Percentiles rank a stretch among this genome's conserved stretches.
Conservation (phyloP, 345 rosid genomes). For the Microthlaspi erraticum region DNA sequence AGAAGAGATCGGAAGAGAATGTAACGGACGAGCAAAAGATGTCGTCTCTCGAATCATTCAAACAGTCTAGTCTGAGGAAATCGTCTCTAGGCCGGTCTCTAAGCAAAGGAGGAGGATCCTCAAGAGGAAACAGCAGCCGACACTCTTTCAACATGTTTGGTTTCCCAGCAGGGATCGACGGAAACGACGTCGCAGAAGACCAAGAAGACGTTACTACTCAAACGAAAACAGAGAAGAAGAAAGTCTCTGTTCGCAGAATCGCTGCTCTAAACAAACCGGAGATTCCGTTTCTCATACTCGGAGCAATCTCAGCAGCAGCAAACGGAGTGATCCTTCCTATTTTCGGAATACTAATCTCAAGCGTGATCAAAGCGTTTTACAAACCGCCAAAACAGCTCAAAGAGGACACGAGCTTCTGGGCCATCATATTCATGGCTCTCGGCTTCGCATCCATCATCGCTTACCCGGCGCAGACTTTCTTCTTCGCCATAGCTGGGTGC, state of each 20-base stretch:
- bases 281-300: constrained; percentile 61
- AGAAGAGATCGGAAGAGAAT: constrained; percentile 47
- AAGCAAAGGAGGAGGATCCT: constrained; percentile 58
- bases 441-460: constrained; percentile 61
- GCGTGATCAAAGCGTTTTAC: constrained; percentile 57
- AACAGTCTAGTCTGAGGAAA: constrained; percentile 54
- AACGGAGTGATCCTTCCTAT: constrained; percentile 67
- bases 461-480: constrained; percentile 57
- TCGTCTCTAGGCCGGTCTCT: constrained; percentile 46
- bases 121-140: constrained; percentile 63
- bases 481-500: constrained; percentile 71
- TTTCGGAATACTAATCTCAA: constrained; percentile 62
- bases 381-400: constrained; percentile 60
- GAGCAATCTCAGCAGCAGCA: constrained; percentile 56
- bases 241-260: constrained; percentile 63
- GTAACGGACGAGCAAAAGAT: constrained; percentile 48
- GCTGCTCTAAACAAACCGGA: constrained; percentile 85
- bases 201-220: constrained; percentile 37
- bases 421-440: constrained; percentile 60
- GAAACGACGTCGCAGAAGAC: constrained; percentile 47
- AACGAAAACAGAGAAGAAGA: constrained; percentile 28
- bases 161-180: constrained; percentile 50
- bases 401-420: constrained; percentile 72
- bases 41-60: constrained; percentile 40
- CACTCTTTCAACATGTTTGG: constrained; percentile 66